phyloP scores from a whole-genome alignment of 176 grass and related monocot genomes.

The Secale cereale region DNA sequence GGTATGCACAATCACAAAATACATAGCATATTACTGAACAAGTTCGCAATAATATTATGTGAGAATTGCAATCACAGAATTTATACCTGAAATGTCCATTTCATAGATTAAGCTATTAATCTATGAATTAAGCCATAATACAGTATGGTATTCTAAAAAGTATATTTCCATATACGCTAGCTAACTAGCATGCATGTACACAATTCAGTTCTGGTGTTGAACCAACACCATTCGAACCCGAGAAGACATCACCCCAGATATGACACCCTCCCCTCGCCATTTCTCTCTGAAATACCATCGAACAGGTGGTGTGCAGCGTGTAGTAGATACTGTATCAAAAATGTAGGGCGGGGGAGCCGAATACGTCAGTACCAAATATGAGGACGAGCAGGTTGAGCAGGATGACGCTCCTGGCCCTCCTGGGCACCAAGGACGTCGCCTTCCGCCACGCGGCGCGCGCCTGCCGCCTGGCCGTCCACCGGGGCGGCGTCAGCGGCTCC shows the following conservation, averaged over 20 bases:
- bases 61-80: not conserved
- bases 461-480: slow-evolving; percentile 7
- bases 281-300: slow-evolving; percentile 11
- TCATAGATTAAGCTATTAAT: not conserved
- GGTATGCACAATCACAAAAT: not conserved
- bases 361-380: slow-evolving; percentile 33
- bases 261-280: not conserved
- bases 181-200: not conserved
- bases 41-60: not conserved
- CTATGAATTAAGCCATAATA: not conserved
- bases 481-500: not conserved
- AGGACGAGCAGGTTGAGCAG: slow-evolving; percentile 45
- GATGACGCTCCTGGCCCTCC: slow-evolving; percentile 40
- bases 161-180: not conserved
- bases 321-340: not conserved
- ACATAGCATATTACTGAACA: not conserved
- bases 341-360: not conserved
- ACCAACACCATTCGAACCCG: not conserved
- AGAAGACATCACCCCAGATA: not conserved
- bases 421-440: slow-evolving; percentile 21
- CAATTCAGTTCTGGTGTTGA: not conserved
- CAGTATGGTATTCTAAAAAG: not conserved
- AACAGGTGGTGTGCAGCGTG: slow-evolving; percentile 13
- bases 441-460: slow-evolving; percentile 28
- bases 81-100: not conserved